These are phyloP conservation scores for Podospora didyma DNA, from an alignment of 495 filamentous ascomycete genomes.

Conservation along the genomic window DNA sequence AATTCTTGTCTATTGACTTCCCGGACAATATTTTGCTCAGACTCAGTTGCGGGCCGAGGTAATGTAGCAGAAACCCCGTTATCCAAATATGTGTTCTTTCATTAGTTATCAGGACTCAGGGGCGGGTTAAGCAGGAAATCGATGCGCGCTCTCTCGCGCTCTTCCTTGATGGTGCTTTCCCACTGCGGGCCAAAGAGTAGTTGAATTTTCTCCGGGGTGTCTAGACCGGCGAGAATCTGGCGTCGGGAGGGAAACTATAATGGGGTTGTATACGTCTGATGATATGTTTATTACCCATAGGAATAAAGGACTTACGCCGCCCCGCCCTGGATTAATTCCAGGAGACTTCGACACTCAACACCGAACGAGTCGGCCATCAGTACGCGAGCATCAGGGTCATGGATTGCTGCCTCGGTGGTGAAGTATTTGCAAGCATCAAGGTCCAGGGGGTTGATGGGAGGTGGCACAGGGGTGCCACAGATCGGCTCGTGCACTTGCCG, in stretches of 20 bases:
- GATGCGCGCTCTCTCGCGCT: not conserved
- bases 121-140: slow-evolving; percentile 2
- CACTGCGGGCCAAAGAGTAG: slow-evolving; percentile 6
- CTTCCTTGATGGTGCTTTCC: not conserved
- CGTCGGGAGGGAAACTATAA: slow-evolving; percentile 1
- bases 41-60: slow-evolving; percentile 2
- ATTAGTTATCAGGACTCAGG: not conserved
- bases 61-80: not conserved
- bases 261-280: not conserved
- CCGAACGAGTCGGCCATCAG: not conserved
- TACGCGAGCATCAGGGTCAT: not conserved
- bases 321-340: not conserved
- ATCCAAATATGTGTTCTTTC: not conserved
- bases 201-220: slow-evolving; percentile 4
- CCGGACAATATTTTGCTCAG: not conserved
- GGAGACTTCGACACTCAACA: too few species aligned
- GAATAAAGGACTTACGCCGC: not conserved
- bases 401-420: not conserved
- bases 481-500: not conserved
- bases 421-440: not conserved
- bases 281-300: not conserved
- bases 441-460: too few species aligned
- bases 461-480: not conserved
- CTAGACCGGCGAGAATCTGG: slow-evolving; percentile 5
- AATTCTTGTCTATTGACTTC: slow-evolving; percentile 5